These are phyloP conservation scores for Tricholoma flavovirens DNA, from an alignment of 768 basidiomycete genomes.

Conservation along the genomic window DNA sequence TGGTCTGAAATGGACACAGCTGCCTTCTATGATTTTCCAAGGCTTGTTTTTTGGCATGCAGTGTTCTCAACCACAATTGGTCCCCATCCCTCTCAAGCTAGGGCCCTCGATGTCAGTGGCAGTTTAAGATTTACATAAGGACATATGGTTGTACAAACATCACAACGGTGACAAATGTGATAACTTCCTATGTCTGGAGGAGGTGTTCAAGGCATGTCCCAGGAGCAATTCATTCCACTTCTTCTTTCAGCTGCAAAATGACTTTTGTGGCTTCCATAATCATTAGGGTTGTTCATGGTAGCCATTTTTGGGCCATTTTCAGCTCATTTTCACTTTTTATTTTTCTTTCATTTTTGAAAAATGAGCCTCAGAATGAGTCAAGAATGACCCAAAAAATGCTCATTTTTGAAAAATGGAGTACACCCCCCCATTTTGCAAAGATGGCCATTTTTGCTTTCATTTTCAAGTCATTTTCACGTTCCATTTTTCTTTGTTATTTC, in stretches of 20 bases:
- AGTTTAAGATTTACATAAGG: not conserved
- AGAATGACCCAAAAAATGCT: too few species aligned
- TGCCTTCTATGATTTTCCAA: not conserved
- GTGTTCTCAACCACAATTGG: not conserved
- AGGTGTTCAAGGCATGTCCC: not conserved
- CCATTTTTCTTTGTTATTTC: too few species aligned
- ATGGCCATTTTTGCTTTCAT: too few species aligned
- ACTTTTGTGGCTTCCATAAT: not conserved
- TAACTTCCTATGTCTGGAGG: not conserved
- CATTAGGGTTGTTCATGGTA: too few species aligned
- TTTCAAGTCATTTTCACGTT: too few species aligned
- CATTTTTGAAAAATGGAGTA: too few species aligned
- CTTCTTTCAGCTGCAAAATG: not conserved
- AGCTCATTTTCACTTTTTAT: too few species aligned
- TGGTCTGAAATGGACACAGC: not conserved
- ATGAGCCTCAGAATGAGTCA: too few species aligned
- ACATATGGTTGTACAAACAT: not conserved
- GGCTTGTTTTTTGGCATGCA: not conserved
- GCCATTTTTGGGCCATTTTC: too few species aligned
- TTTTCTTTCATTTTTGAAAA: too few species aligned
- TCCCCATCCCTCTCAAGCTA: not conserved
- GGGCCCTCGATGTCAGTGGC: not conserved
- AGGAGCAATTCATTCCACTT: not conserved
- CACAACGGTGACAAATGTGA: not conserved
- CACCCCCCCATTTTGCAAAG: too few species aligned